These are phyloP conservation scores for Coemansia furcata DNA, from an alignment of 192 early-diverging fungal genomes.

Conservation along the genomic window DNA sequence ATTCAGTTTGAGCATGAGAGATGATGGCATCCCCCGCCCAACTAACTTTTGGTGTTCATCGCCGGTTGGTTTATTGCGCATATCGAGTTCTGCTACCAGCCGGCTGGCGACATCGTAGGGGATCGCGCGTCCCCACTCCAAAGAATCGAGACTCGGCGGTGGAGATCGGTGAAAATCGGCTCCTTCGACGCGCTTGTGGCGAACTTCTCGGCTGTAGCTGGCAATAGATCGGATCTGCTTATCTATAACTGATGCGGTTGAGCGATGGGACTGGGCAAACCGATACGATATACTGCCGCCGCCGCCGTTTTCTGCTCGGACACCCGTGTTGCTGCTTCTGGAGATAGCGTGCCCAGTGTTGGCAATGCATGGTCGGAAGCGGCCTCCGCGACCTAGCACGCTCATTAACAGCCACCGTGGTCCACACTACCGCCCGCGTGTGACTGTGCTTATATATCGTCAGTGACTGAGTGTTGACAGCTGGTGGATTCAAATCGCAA, in stretches of 20 bases:
- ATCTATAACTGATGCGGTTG: neutral
- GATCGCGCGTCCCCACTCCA: slow-evolving; percentile 29
- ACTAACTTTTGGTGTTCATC: neutral
- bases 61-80: neutral
- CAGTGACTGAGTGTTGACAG: neutral
- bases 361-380: slow-evolving; percentile 9
- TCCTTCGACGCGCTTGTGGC: neutral
- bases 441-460: neutral
- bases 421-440: slow-evolving; percentile 1
- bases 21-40: slow-evolving; percentile 39
- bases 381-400: slow-evolving; percentile 9
- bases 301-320: slow-evolving; percentile 4
- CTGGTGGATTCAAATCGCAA: neutral
- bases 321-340: neutral
- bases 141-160: neutral
- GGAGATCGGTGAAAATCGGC: neutral
- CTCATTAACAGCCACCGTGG: slow-evolving; percentile 1
- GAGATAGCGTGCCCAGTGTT: neutral
- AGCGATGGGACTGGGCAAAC: neutral
- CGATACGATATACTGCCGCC: neutral
- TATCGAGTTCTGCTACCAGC: slow-evolving; percentile 5
- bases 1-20: slow-evolving; percentile 34
- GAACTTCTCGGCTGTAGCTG: neutral
- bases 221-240: neutral
- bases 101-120: slow-evolving; percentile 12